phyloP scores from a whole-genome alignment of 305 asterid genomes.

The Fraxinus albicans region DNA sequence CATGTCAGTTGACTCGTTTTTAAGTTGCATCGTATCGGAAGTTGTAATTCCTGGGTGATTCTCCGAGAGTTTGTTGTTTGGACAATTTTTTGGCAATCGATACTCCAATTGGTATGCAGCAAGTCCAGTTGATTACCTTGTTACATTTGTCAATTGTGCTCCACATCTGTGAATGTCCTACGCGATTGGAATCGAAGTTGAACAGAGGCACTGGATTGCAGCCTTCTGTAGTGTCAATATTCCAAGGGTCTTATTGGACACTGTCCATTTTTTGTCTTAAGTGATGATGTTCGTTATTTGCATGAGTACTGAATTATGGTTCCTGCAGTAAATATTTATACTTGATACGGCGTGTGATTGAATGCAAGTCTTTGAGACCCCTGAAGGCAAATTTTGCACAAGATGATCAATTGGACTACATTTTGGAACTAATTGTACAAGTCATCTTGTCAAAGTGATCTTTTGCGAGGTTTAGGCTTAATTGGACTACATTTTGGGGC shows the following conservation, averaged over 20 bases:
- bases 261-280: conserved; percentile 1
- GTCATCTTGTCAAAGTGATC: conserved; percentile 15
- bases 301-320: conserved; percentile 16
- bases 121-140: not conserved
- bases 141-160: not conserved
- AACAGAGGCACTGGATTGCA: conserved; percentile 8
- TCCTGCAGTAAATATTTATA: conserved; percentile 11
- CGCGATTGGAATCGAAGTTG: not conserved
- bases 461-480: conserved; percentile 12
- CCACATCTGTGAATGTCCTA: conserved; percentile 12
- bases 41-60: conserved; percentile 24
- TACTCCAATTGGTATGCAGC: not conserved
- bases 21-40: conserved; percentile 3
- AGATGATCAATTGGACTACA: conserved; percentile 11
- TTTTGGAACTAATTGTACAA: conserved; percentile 18
- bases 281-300: not conserved
- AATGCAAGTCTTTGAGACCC: conserved; percentile 9
- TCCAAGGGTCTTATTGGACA: not conserved
- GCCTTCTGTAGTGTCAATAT: not conserved
- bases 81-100: conserved; percentile 12
- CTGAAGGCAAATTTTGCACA: conserved; percentile 13
- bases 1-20: conserved; percentile 13
- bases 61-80: not conserved
- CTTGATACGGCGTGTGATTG: conserved; percentile 15
- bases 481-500: not conserved